These are phyloP conservation scores for Eucalyptus viminalis DNA, from an alignment of 345 rosid species.

Conservation along the genomic window DNA sequence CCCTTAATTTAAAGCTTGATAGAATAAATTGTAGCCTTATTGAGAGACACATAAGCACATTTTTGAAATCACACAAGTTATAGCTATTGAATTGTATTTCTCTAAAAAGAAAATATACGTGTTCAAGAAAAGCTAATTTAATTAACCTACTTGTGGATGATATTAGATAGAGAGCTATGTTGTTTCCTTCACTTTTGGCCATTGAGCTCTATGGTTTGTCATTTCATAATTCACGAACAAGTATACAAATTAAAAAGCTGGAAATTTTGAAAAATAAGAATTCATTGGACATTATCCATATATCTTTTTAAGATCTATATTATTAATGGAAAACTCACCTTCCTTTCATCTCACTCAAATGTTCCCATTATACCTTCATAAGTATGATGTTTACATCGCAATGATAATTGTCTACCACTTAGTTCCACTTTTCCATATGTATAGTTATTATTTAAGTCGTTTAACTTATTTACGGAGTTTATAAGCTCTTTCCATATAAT, in stretches of 20 bases:
- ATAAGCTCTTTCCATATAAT: background rate
- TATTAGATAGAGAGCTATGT: background rate
- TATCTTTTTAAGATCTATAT: too few species aligned
- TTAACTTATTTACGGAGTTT: background rate
- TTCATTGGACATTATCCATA: too few species aligned
- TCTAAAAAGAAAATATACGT: background rate
- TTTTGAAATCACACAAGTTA: background rate
- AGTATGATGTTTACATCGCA: background rate
- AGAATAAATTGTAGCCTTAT: background rate
- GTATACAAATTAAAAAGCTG: background rate
- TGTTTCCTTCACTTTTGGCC: background rate
- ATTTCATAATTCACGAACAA: background rate
- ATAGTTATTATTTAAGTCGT: background rate
- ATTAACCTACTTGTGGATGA: background rate
- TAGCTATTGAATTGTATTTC: background rate
- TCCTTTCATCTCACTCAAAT: background rate
- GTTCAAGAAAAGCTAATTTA: background rate
- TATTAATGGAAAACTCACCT: background rate
- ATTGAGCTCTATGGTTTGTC: background rate
- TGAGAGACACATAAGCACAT: background rate
- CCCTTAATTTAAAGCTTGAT: background rate
- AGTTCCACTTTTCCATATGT: background rate
- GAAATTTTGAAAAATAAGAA: background rate
- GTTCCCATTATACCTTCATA: background rate
- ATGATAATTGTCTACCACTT: background rate